Base-by-base conservation (phyloP, 1,139 yeast genomes). In the Saccharomyces hybrid region DNA sequence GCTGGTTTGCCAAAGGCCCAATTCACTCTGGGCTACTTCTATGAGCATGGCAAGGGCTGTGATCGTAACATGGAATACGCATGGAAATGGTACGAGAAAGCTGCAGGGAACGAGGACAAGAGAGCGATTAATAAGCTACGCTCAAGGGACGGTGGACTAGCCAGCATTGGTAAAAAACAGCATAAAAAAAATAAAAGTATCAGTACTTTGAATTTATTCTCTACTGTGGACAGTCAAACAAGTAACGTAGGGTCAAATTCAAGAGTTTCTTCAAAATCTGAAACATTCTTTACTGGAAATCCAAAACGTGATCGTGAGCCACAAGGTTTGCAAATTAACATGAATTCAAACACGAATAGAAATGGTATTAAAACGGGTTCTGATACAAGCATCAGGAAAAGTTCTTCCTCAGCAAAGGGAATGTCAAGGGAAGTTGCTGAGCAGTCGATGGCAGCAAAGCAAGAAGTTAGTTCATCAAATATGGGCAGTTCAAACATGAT, bases 31-130 rank as follows among this genome's bases (percentile, higher is more conserved):
- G 96, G 93, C 25, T 86, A 86, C 67, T 90, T 91, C 65, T 82
- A 82, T 66, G 96, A 89, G 59, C 81, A 84, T 67, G 98, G 98
- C 1, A 82, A 89, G 60, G 99, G 99, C 2, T 85, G 96, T 67
- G 82, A 79, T 34, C 73, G 77, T 48, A 80, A 87, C 67, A 58
- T 71, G 7, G 68, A 70, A 6, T 81, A 78, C 63, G 86, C 96
- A 0, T 82, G 83, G 65, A 71, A 73, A 49, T 91, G 97, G 97
- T 88, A 85, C 66, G 75, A 76, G 50, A 78, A 75, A 61, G 96
- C 96, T 0, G 91, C 89, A 2, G 81, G 80, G 51, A 80, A 78
- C 54, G 90, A 93, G 4, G 89, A 87, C 61, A 82, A 78, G 56
- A 80, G 86, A 58, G 89, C 95, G 1, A 63, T 78, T 2, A 64